A percentile compares a stretch with the other conserved stretches of the same genome.
phyloP scores from a whole-genome alignment of 495 filamentous ascomycete species.

The Penicillium pulvis region DNA sequence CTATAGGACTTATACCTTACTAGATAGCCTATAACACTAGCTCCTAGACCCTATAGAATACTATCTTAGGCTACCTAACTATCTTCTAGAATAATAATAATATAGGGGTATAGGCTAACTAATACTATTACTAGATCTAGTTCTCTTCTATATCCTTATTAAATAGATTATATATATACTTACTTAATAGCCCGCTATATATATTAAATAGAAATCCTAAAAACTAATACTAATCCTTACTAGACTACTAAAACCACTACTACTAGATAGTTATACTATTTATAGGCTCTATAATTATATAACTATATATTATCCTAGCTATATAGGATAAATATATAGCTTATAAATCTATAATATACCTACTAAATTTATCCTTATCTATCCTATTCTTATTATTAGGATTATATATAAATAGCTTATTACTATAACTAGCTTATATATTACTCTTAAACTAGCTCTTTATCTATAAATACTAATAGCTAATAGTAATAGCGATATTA shows the following conservation, averaged over 20 bases:
- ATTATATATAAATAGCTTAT: not conserved
- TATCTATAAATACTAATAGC: not conserved
- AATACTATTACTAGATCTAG: not conserved
- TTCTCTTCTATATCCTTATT: not conserved
- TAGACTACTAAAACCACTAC: not conserved
- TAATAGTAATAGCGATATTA: not conserved
- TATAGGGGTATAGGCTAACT: not conserved
- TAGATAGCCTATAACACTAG: not conserved
- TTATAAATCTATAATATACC: not conserved
- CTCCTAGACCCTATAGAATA: not conserved
- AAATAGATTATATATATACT: not conserved
- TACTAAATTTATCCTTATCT: not conserved
- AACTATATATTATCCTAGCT: not conserved
- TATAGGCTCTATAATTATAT: not conserved
- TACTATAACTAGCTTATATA: not conserved
- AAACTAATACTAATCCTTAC: not conserved
- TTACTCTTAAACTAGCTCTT: constrained; percentile 1
- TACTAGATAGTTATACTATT: not conserved
- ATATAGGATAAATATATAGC: not conserved
- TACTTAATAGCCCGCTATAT: not conserved
- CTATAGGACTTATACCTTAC: not conserved
- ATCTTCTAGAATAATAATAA: not conserved
- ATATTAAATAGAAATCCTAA: not conserved
- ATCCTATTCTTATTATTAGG: not conserved
- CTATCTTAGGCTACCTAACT: not conserved